Percentiles rank a stretch among this genome's conserved stretches.
Evolutionary conservation across 2,329 filamentous ascomycete genomes (phyloP).

Genomic region (Botrytis hyacinthi): DNA sequence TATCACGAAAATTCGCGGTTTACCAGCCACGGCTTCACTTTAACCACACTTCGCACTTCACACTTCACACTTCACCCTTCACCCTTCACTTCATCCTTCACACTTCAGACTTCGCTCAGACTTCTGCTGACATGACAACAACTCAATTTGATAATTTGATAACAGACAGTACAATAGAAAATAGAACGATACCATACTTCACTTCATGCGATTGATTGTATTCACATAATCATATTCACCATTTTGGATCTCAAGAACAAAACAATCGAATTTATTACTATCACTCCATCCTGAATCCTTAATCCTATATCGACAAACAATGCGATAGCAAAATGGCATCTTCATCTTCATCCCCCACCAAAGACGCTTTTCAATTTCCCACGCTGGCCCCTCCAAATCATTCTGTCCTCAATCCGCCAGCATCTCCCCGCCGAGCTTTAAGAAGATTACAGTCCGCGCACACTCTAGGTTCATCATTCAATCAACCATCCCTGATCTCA

Average conservation of each 20-base stretch:
- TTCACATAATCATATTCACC: not conserved
- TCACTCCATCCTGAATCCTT: not conserved
- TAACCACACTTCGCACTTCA: not conserved
- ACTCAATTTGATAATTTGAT: not conserved
- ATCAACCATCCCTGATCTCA: constrained; percentile 56
- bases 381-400: constrained; percentile 27
- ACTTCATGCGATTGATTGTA: not conserved
- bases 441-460: constrained; percentile 76
- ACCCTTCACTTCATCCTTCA: not conserved
- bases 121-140: constrained; percentile 2
- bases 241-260: not conserved
- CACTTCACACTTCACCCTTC: not conserved
- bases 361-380: constrained; percentile 30
- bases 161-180: not conserved
- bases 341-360: constrained; percentile 27
- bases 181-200: not conserved
- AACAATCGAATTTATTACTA: not conserved
- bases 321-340: constrained; percentile 18
- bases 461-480: constrained; percentile 56
- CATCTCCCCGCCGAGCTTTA: constrained; percentile 64
- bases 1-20: constrained; percentile 12
- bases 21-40: not conserved
- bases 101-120: not conserved
- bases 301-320: not conserved
- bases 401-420: constrained; percentile 49